Percentiles rank a stretch among this genome's conserved stretches.
Conservation (phyloP, 1,284 basidiomycete species). For the Pisolithus thermaeus region DNA sequence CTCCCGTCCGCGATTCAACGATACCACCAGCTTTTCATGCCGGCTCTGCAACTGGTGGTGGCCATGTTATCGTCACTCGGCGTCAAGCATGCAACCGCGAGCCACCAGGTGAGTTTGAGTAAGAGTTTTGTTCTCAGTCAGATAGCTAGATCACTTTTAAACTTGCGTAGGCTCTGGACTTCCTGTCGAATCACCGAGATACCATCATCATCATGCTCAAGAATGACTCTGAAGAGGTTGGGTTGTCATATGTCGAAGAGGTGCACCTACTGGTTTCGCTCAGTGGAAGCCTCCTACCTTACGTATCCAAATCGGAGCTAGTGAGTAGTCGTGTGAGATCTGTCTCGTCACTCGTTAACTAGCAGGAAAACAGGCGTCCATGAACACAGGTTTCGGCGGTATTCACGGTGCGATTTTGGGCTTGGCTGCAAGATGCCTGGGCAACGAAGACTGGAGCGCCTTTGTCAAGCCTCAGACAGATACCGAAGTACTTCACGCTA, state of each 20-base stretch:
- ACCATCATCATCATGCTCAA: constrained; percentile 77
- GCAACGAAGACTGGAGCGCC: constrained; percentile 53
- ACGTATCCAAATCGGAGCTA: constrained; percentile 71
- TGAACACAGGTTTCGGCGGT: constrained; percentile 72
- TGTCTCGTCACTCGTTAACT: neutral
- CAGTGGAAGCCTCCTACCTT: constrained; percentile 59
- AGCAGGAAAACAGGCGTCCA: constrained; percentile 40
- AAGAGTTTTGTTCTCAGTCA: neutral
- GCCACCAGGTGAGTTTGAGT: constrained; percentile 50
- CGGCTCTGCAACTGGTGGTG: constrained; percentile 75
- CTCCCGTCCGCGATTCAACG: constrained; percentile 83
- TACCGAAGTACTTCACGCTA: constrained; percentile 55
- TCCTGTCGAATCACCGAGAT: constrained; percentile 74
- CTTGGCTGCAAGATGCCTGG: constrained; percentile 74
- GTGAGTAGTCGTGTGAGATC: constrained; percentile 37
- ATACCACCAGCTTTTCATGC: constrained; percentile 85
- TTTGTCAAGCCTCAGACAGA: constrained; percentile 67
- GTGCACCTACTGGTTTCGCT: constrained; percentile 71
- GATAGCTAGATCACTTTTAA: neutral
- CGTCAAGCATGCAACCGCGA: constrained; percentile 54
- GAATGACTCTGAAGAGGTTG: constrained; percentile 59
- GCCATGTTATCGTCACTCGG: constrained; percentile 68
- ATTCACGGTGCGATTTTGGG: constrained; percentile 79
- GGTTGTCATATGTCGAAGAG: constrained; percentile 67
- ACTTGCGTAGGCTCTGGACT: constrained; percentile 56